Base-by-base conservation (phyloP, 768 basidiomycete species). In the Dentipellis sp. region DNA sequence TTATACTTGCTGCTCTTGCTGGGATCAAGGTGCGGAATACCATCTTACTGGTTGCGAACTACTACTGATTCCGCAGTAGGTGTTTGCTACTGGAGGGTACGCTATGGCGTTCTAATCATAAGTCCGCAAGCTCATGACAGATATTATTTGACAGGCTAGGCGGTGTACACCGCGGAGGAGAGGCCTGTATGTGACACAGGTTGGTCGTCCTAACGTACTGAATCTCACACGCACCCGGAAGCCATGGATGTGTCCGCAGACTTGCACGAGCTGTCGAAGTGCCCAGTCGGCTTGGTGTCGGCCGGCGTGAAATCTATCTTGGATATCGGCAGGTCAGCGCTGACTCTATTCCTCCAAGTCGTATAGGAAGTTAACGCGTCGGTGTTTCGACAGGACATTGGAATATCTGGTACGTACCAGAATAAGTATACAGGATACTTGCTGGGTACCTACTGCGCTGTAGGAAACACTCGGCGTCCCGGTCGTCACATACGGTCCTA, bases 171-270 rank as follows among this genome's bases (percentile, higher is more conserved):
- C 76, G 88, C 1, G 84, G 84, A 9, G 88, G 82, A 36, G 81
- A 88, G 74, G 75, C 76, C 61, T 74, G 92, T 83, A 52, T 16
- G 76, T 66, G 14, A 47, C 23, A 34, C 50, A 23, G 21, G 49
- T 49, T 19, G 29, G 22, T 40, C 29, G 56, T 12, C 58, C 22
- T 51, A 56, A n/a, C 59, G 12, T 50, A 9, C 19, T 34, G 10
- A 38, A 29, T 29, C 48, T 29, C 29, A 29, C 17, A 51, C 21
- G 40, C 19, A 16, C 12, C 52, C 29, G 10, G n/a, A 62, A 97
- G 92, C 91, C 16, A 83, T 98, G 82, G 95, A 99, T 65, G 75
- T 99, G 29, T 97, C 95, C 14, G 93, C 95, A 14, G 95, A 99
- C 67, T 75, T 99, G 14, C 84, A 86, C 9, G 93, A 97, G 67